These are phyloP conservation scores for Sonneratia alba DNA, from an alignment of 345 rosid species.

Conservation along the genomic window DNA sequence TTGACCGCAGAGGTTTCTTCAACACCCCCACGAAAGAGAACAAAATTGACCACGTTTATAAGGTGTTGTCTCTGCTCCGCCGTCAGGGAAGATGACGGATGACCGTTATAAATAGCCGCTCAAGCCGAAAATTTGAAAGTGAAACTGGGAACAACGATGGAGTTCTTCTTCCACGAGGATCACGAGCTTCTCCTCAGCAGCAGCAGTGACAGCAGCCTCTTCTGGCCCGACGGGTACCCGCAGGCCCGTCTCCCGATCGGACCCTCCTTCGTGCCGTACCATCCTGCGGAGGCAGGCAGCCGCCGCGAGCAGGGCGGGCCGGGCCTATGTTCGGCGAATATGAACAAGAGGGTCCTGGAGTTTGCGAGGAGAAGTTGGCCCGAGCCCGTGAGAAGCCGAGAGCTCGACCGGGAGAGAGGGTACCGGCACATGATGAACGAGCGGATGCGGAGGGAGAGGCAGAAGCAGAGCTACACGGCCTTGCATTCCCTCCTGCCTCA, in stretches of 20 bases:
- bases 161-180: not conserved
- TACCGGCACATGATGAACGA: conserved; percentile 54
- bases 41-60: conserved; percentile 15
- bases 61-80: not conserved
- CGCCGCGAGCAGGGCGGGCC: not conserved
- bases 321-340: conserved; percentile 11
- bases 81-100: not conserved
- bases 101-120: conserved; percentile 9
- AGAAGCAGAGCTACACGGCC: conserved; percentile 40
- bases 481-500: conserved; percentile 45
- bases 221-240: conserved; percentile 14
- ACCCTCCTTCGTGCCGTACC: conserved; percentile 35
- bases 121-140: conserved; percentile 6
- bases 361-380: conserved; percentile 31
- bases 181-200: conserved; percentile 1
- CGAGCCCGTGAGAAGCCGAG: conserved; percentile 7
- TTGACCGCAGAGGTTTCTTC: conserved; percentile 11
- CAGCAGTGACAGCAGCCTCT: conserved; percentile 10
- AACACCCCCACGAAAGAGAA: not conserved
- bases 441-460: conserved; percentile 58
- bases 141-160: not conserved
- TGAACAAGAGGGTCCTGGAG: conserved; percentile 46
- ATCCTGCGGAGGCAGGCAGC: not conserved
- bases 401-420: conserved; percentile 25
- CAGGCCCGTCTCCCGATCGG: not conserved